These are phyloP conservation scores for Plasmopara muralis DNA, from an alignment of 352 stramenopile species.

Conservation along the genomic window DNA sequence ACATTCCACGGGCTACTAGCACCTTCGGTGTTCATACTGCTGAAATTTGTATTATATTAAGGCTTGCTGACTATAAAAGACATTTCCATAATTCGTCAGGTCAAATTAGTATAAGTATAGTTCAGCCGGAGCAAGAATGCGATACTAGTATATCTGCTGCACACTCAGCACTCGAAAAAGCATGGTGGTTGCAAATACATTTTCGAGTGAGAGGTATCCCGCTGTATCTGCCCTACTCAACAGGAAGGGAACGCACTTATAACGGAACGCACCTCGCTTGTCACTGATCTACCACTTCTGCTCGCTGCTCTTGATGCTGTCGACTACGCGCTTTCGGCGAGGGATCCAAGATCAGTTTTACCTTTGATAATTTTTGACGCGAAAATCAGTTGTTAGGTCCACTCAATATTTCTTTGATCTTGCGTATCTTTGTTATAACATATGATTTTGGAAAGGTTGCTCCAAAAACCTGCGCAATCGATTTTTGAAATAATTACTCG, in stretches of 20 bases:
- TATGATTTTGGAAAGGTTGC: no score
- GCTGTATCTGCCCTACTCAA: no score
- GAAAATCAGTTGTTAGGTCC: no score
- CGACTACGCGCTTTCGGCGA: no score
- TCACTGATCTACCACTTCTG: conserved; percentile 50
- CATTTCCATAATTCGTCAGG: conserved; percentile 14
- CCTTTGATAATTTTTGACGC: no score
- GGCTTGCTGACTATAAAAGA: conserved; percentile 55
- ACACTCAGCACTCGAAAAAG: conserved; percentile 3
- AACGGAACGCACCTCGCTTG: conserved; percentile 49
- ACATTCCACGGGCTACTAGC: conserved; percentile 50
- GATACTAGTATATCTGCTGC: not conserved
- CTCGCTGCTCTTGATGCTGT: no score
- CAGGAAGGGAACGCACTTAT: conserved; percentile 1
- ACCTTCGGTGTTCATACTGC: conserved; percentile 31
- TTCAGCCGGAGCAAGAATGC: not conserved
- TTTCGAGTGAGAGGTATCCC: no score
- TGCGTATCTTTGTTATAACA: no score
- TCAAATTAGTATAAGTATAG: not conserved
- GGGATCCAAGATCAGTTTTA: no score
- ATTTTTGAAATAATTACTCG: no score
- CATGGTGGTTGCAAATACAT: not conserved
- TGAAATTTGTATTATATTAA: conserved; percentile 52
- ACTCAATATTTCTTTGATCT: no score
- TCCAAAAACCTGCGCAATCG: no score